Evolutionary conservation across 306 rosid genomes (phyloP).

Genomic region (Trichosanthes truncata): DNA sequence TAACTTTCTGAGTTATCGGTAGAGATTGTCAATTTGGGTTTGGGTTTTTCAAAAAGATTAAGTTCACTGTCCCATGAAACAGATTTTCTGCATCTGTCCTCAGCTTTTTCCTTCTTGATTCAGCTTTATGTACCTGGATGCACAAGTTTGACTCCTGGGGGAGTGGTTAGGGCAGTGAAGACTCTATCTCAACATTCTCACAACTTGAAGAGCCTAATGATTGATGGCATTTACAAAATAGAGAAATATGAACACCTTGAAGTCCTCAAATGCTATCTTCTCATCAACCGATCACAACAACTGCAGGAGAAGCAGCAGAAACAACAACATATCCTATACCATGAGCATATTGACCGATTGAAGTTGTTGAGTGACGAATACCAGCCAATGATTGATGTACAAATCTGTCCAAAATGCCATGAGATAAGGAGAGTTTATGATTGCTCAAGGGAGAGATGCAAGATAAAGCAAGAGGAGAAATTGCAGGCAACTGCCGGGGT

Average conservation of each 20-base stretch:
- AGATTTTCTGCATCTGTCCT: not conserved
- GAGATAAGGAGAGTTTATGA: conserved; percentile 48
- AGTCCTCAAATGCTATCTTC: conserved; percentile 26
- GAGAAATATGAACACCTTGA: conserved; percentile 39
- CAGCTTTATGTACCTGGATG: conserved; percentile 76
- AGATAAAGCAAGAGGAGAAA: conserved; percentile 22
- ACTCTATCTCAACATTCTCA: conserved; percentile 38
- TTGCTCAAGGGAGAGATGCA: conserved; percentile 51
- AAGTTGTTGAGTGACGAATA: conserved; percentile 12
- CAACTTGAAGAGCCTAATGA: conserved; percentile 37
- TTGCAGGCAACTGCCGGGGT: conserved; percentile 29
- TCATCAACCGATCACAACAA: conserved; percentile 13
- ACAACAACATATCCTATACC: conserved; percentile 30
- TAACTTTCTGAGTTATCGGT: not conserved
- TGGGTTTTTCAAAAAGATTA: not conserved
- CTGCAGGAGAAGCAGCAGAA: conserved; percentile 16
- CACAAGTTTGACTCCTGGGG: conserved; percentile 64
- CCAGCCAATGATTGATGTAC: conserved; percentile 35
- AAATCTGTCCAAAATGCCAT: conserved; percentile 51
- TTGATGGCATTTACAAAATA: conserved; percentile 57
- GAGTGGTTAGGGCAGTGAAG: conserved; percentile 46
- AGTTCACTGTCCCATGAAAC: not conserved
- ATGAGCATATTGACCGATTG: conserved; percentile 8
- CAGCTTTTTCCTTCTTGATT: conserved; percentile 15
- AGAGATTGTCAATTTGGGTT: not conserved